phyloP scores from a whole-genome alignment of 805 yeast genomes.

The Yamadazyma akitaensis region DNA sequence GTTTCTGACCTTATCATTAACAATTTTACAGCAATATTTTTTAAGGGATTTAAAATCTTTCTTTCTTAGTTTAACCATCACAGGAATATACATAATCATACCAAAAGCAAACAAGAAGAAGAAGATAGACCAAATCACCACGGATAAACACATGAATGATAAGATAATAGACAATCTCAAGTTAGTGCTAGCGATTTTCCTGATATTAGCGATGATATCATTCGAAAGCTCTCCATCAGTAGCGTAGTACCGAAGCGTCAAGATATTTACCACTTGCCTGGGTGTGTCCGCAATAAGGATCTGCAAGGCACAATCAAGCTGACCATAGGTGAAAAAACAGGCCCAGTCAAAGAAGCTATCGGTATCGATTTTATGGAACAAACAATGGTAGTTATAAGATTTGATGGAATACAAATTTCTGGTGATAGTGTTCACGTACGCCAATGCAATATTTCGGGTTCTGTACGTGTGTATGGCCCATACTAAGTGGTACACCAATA shows the following conservation, averaged over 20 bases:
- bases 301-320: conserved; percentile 58
- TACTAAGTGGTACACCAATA: conserved; percentile 54
- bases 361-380: conserved; percentile 63
- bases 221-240: conserved; percentile 44
- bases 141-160: conserved; percentile 72
- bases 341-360: conserved; percentile 64
- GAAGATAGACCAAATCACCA: conserved; percentile 70
- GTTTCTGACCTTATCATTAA: conserved; percentile 54
- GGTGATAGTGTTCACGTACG: conserved; percentile 67
- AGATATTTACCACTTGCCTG: conserved; percentile 78
- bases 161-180: conserved; percentile 66
- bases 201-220: conserved; percentile 46
- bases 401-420: conserved; percentile 53
- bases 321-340: conserved; percentile 61
- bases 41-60: conserved; percentile 45
- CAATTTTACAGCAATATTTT: conserved; percentile 58
- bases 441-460: conserved; percentile 63
- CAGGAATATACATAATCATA: conserved; percentile 47
- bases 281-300: conserved; percentile 80
- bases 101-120: conserved; percentile 56
- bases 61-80: conserved; percentile 42
- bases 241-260: conserved; percentile 57
- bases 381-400: conserved; percentile 64
- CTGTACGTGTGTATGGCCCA: conserved; percentile 57
- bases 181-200: conserved; percentile 57